Percentiles rank a stretch among this genome's conserved stretches.
Evolutionary conservation across 176 grass and related monocot genomes (phyloP).

Genomic region (Miscanthus lutarioriparius): DNA sequence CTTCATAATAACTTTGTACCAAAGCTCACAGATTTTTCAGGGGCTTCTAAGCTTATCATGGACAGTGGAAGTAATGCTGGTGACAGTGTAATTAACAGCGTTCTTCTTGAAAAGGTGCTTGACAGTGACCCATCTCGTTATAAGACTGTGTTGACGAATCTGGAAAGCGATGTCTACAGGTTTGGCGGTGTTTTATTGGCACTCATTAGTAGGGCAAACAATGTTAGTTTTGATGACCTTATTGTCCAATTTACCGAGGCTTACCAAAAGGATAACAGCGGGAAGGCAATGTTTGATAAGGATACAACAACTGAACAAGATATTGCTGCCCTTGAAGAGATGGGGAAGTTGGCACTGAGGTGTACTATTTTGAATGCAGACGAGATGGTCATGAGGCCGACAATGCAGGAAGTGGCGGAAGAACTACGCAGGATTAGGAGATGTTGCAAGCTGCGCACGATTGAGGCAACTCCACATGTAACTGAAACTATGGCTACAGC

Average conservation of each 20-base stretch:
- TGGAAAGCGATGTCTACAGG: neutral
- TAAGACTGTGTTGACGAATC: too few species aligned
- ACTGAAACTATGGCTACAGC: neutral
- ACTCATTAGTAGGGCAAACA: neutral
- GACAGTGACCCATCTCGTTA: too few species aligned
- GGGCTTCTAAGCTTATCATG: neutral
- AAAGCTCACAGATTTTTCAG: conserved; percentile 4
- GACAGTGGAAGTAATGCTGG: neutral
- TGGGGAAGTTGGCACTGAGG: neutral
- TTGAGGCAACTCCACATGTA: neutral
- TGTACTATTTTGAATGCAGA: neutral
- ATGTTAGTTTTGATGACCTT: neutral
- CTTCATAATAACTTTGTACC: neutral
- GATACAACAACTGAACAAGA: neutral
- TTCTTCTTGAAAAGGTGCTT: too few species aligned
- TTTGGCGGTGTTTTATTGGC: neutral
- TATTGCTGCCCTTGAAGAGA: neutral
- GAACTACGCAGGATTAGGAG: neutral
- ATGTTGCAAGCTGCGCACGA: neutral
- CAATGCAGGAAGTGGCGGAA: conserved; percentile 11
- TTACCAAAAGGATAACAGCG: neutral
- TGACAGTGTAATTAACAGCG: neutral
- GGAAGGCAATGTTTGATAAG: neutral
- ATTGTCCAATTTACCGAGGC: neutral
- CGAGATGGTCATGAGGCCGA: neutral